Conservation (phyloP, 352 stramenopile species). For the Blastocystis sp. region DNA sequence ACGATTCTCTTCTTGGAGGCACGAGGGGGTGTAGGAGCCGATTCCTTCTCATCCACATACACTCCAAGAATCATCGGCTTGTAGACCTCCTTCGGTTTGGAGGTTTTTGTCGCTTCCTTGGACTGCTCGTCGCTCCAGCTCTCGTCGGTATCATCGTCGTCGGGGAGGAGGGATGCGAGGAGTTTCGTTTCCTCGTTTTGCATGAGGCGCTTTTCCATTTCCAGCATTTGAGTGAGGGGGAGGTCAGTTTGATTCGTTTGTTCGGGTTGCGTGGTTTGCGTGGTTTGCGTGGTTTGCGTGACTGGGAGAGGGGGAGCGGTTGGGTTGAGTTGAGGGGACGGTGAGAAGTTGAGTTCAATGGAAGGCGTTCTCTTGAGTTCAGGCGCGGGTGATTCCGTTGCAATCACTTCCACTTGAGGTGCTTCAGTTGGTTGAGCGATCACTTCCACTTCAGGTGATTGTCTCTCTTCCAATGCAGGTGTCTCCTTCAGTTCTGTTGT, state of each 20-base stretch:
- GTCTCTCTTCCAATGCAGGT: too few relatives aligned
- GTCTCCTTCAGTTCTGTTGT: not conserved
- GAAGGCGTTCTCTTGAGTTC: too few relatives aligned
- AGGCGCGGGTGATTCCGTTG: too few relatives aligned
- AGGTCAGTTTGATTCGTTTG: not conserved
- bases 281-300: not conserved
- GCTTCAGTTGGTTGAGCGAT: not conserved
- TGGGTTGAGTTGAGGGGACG: too few relatives aligned
- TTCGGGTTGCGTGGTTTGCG: not conserved
- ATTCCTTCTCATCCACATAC: not conserved
- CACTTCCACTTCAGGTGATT: not conserved
- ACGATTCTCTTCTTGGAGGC: not conserved
- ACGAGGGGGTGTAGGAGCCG: not conserved
- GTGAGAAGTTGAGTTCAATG: too few relatives aligned
- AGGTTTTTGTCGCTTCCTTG: not conserved
- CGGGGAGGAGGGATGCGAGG: not conserved
- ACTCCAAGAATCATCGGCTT: not conserved
- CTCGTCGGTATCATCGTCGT: slow-evolving; percentile 5
- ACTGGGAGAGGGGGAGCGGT: too few relatives aligned
- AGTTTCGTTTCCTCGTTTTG: not conserved
- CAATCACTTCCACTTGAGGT: not conserved
- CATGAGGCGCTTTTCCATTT: not conserved
- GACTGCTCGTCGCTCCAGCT: not conserved
- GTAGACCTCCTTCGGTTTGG: not conserved
- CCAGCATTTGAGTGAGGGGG: not conserved